phyloP scores from a whole-genome alignment of 805 yeast species.

The Candida pseudoglaebosa region DNA sequence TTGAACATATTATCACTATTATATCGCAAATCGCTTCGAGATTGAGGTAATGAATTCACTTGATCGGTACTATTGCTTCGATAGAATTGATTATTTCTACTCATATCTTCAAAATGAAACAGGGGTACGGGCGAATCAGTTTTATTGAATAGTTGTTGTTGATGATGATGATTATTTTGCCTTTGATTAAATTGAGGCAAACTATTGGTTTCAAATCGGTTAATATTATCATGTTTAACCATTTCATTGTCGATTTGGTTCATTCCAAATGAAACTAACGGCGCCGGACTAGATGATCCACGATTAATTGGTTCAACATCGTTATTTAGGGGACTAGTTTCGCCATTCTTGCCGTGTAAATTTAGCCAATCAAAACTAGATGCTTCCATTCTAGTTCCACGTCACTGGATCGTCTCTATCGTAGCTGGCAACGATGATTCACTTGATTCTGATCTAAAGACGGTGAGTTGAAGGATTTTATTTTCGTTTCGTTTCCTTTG shows the following conservation, averaged over 20 bases:
- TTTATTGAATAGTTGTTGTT: neutral
- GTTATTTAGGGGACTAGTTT: neutral
- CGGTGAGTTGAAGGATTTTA: neutral
- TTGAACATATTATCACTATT: neutral
- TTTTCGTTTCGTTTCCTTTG: neutral
- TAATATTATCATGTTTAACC: neutral
- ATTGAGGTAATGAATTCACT: constrained; percentile 1
- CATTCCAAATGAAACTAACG: constrained; percentile 12
- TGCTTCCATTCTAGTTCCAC: neutral
- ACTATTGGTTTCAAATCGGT: neutral
- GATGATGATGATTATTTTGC: too few relatives aligned
- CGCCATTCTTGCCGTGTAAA: neutral
- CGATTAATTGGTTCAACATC: constrained; percentile 1
- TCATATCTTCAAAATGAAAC: neutral
- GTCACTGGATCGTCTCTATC: neutral
- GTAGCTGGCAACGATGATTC: neutral
- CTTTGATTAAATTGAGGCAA: neutral
- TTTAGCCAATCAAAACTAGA: constrained; percentile 2
- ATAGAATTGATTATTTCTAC: neutral
- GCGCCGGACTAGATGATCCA: constrained; percentile 12
- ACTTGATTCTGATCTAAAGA: neutral
- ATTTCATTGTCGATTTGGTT: neutral
- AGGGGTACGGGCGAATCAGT: constrained; percentile 1
- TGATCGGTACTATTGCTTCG: constrained; percentile 14
- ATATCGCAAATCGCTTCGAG: neutral